phyloP scores from a whole-genome alignment of 176 grass and related monocot species.

The Pontederia crassipes region DNA sequence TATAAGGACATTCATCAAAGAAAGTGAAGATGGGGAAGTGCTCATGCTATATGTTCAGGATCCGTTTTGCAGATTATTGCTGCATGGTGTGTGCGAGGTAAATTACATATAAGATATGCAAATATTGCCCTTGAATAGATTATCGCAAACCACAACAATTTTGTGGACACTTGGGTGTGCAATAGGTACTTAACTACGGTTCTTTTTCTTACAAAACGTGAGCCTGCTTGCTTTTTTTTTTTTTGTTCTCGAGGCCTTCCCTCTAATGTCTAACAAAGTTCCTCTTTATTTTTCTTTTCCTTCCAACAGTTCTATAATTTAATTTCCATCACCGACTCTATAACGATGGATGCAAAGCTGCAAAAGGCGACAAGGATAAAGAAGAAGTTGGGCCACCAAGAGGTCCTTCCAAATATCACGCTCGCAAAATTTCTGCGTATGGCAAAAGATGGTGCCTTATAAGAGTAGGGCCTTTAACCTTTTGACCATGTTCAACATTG shows the following conservation, averaged over 20 bases:
- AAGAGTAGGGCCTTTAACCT: neutral
- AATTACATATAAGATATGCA: slow-evolving; percentile 11
- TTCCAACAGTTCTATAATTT: slow-evolving; percentile 67
- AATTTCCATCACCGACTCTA: slow-evolving; percentile 35
- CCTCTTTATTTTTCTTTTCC: neutral
- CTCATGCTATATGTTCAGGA: slow-evolving; percentile 77
- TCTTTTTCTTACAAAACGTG: no score
- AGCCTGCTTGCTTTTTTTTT: no score
- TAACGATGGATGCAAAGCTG: slow-evolving; percentile 32
- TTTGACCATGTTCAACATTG: no score
- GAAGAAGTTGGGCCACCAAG: slow-evolving; percentile 40
- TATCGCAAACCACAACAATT: neutral
- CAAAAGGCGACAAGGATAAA: slow-evolving; percentile 65
- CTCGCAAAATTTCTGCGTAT: slow-evolving; percentile 56
- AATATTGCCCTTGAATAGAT: neutral
- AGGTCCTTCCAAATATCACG: slow-evolving; percentile 48
- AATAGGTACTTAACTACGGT: no score
- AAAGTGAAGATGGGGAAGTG: slow-evolving; percentile 25
- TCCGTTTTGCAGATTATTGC: slow-evolving; percentile 69
- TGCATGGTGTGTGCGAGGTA: slow-evolving; percentile 92
- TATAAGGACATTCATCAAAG: slow-evolving; percentile 42
- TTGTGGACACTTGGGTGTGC: neutral
- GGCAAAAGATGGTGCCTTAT: slow-evolving; percentile 54
- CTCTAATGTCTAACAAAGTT: neutral
- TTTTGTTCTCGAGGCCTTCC: neutral